A percentile compares a stretch with the other conserved stretches of the same genome.
phyloP scores from a whole-genome alignment of 2,329 filamentous ascomycete species.

The Anthostomella pinea region DNA sequence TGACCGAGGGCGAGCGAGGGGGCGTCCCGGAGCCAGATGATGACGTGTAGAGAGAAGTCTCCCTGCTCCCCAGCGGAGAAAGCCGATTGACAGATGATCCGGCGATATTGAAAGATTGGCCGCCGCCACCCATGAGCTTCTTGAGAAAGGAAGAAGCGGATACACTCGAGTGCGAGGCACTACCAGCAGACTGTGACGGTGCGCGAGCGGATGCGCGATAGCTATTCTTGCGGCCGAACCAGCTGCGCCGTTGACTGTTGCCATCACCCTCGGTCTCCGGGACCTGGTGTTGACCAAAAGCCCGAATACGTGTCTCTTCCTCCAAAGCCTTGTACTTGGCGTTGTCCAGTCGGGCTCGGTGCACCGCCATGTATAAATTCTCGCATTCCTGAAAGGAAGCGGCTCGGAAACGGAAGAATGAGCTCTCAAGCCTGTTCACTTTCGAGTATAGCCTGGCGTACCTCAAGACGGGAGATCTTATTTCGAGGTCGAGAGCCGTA shows the following conservation, averaged over 20 bases:
- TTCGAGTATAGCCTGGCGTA: conserved; percentile 57
- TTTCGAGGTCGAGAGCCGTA: conserved; percentile 89
- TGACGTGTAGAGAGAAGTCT: conserved; percentile 60
- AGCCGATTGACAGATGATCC: conserved; percentile 69
- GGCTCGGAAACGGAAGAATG: conserved; percentile 88
- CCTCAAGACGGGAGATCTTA: conserved; percentile 77
- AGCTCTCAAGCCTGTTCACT: conserved; percentile 61
- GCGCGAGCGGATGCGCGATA: conserved; percentile 62
- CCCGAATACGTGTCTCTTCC: conserved; percentile 68
- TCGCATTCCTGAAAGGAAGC: conserved; percentile 74
- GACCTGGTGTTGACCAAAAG: conserved; percentile 59
- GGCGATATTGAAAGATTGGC: conserved; percentile 75
- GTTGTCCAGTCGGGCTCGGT: conserved; percentile 87
- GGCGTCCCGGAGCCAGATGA: conserved; percentile 49
- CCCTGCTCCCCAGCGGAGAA: conserved; percentile 50
- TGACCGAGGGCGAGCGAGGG: conserved; percentile 57
- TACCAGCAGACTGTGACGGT: conserved; percentile 66
- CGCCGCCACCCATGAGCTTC: conserved; percentile 68
- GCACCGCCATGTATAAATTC: conserved; percentile 79
- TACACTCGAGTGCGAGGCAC: conserved; percentile 58
- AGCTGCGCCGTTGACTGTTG: conserved; percentile 49
- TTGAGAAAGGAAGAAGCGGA: conserved; percentile 76
- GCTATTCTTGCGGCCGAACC: conserved; percentile 63
- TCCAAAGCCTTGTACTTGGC: conserved; percentile 75
- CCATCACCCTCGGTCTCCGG: conserved; percentile 46